Conservation (phyloP, 2,329 filamentous ascomycete genomes). For the Corinectria fuckeliana region DNA sequence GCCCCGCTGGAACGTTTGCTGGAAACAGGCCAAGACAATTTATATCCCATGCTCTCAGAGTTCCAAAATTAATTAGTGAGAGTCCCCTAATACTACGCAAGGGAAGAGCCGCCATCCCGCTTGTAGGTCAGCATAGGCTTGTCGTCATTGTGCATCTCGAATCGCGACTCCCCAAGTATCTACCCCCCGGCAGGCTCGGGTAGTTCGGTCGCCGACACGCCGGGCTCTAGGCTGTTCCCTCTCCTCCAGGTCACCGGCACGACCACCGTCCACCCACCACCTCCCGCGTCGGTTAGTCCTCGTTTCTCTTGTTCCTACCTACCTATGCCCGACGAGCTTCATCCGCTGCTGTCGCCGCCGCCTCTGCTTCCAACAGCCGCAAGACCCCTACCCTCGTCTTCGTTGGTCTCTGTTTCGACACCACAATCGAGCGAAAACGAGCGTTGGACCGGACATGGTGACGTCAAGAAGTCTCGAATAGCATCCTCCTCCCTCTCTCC, state of each 20-base stretch:
- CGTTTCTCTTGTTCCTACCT: not conserved
- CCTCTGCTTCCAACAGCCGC: not conserved
- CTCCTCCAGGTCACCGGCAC: not conserved
- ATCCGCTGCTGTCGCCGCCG: not conserved
- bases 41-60: not conserved
- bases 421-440: conserved; percentile 7
- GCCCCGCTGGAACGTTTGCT: not conserved
- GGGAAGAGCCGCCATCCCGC: conserved; percentile 4
- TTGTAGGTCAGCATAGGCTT: too few species aligned
- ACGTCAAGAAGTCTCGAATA: conserved; percentile 32
- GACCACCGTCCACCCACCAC: not conserved
- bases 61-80: not conserved
- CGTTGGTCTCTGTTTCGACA: not conserved
- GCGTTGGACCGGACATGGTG: conserved; percentile 31
- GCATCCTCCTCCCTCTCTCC: conserved; percentile 12
- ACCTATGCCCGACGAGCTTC: not conserved
- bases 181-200: conserved; percentile 17
- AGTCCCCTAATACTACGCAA: too few species aligned
- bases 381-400: not conserved
- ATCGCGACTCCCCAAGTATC: not conserved
- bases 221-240: too few species aligned
- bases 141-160: conserved; percentile 32
- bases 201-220: conserved; percentile 26
- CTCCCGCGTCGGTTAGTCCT: not conserved
- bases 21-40: not conserved